phyloP scores from a whole-genome alignment of 176 grass and related monocot species.

The Phoenix dactylifera region DNA sequence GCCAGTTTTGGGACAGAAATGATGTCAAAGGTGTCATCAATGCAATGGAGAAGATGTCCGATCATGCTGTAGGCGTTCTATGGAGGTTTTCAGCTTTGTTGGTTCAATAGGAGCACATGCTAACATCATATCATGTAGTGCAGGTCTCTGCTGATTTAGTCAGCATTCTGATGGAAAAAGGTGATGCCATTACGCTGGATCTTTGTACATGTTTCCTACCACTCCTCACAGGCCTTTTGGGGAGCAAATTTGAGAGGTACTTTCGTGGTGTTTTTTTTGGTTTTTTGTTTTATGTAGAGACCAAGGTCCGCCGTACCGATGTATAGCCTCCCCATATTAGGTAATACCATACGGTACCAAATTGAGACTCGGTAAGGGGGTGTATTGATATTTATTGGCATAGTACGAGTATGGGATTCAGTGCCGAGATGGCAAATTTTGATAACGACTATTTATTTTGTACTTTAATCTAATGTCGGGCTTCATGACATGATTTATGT shows the following conservation, averaged over 20 bases:
- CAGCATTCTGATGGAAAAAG: conserved; percentile 50
- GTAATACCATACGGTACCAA: too few relatives aligned
- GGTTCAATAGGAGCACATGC: too few relatives aligned
- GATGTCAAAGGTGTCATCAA: conserved; percentile 46
- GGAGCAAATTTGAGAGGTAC: conserved; percentile 59
- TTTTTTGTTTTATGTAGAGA: conserved; percentile 3
- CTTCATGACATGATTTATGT: too few relatives aligned
- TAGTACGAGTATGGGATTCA: too few relatives aligned
- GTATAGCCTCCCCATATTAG: too few relatives aligned
- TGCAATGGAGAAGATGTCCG: conserved; percentile 43
- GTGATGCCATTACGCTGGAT: conserved; percentile 42
- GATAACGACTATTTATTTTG: too few relatives aligned
- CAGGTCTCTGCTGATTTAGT: conserved; percentile 60
- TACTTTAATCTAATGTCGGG: too few relatives aligned
- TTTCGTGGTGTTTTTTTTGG: conserved; percentile 9
- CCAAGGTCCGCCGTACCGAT: too few relatives aligned
- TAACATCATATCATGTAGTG: conserved; percentile 14
- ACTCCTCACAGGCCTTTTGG: conserved; percentile 49
- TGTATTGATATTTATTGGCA: too few relatives aligned
- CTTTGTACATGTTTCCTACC: conserved; percentile 45
- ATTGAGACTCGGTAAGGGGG: too few relatives aligned
- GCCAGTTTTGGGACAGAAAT: conserved; percentile 48
- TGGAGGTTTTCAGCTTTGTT: background rate
- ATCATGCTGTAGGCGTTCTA: conserved; percentile 42
- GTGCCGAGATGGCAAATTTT: too few relatives aligned